Percentiles rank a stretch among this genome's conserved stretches.
Evolutionary conservation across 2,329 filamentous ascomycete species (phyloP).

Genomic region (Grosmannia clavigera): DNA sequence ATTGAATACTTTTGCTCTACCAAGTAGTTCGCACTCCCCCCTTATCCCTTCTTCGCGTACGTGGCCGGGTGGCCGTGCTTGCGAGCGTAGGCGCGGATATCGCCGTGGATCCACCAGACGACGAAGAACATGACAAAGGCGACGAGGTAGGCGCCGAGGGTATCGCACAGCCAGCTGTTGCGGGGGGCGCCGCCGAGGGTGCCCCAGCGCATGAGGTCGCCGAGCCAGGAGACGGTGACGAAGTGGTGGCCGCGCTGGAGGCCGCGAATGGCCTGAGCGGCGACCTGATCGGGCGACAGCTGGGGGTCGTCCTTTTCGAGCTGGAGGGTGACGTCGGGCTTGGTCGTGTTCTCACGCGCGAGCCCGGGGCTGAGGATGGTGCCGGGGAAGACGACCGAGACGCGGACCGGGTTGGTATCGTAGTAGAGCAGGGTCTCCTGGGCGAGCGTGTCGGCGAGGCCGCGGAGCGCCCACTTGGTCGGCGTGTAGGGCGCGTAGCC

Average conservation of each 20-base stretch:
- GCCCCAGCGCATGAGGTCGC: constrained; percentile 56
- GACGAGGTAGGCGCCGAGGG: constrained; percentile 39
- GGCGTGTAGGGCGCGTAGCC: constrained; percentile 80
- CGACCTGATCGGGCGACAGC: constrained; percentile 69
- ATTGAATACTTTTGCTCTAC: too few relatives aligned
- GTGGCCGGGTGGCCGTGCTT: constrained; percentile 45
- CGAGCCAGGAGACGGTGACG: constrained; percentile 63
- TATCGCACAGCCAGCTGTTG: constrained; percentile 49
- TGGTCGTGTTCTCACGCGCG: constrained; percentile 62
- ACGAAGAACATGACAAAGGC: constrained; percentile 47
- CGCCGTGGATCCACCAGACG: constrained; percentile 40
- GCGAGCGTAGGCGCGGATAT: constrained; percentile 43
- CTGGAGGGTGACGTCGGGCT: constrained; percentile 66
- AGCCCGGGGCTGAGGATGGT: constrained; percentile 69
- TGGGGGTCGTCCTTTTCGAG: constrained; percentile 74
- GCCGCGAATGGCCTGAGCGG: constrained; percentile 53
- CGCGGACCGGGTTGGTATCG: constrained; percentile 45
- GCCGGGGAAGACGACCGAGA: constrained; percentile 75
- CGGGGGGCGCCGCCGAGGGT: constrained; percentile 41
- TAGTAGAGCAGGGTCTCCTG: constrained; percentile 85
- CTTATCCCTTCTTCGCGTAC: constrained; percentile 18
- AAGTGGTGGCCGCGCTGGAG: constrained; percentile 73
- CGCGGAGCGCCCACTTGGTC: constrained; percentile 73
- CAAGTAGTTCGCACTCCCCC: too few relatives aligned
- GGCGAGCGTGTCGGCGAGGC: constrained; percentile 68